These are phyloP conservation scores for Linnemannia schmuckeri DNA, from an alignment of 192 early-diverging fungal genomes.

Conservation along the genomic window DNA sequence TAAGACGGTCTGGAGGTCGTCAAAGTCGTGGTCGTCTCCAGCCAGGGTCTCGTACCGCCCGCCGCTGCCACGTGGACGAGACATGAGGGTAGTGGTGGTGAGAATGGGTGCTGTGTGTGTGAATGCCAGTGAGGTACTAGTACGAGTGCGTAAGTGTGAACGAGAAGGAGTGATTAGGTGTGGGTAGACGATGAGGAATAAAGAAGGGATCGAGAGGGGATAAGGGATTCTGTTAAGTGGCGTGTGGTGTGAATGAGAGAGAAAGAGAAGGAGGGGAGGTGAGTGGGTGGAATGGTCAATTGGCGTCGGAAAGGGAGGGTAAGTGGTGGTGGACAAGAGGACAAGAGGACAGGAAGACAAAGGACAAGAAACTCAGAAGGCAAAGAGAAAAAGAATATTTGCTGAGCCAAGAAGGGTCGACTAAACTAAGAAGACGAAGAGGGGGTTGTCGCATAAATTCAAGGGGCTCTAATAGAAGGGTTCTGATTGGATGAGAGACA, in stretches of 20 bases:
- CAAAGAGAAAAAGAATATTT: not conserved
- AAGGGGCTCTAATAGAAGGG: too few species aligned
- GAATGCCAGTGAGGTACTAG: not conserved
- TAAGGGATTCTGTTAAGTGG: not conserved
- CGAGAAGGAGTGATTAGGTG: not conserved
- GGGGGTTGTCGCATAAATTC: too few species aligned
- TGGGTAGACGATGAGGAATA: too few species aligned
- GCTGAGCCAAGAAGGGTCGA: not conserved
- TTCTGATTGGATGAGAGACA: too few species aligned
- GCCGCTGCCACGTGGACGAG: conserved; percentile 16
- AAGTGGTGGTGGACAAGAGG: not conserved
- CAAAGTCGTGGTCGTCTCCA: conserved; percentile 26
- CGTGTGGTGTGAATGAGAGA: not conserved
- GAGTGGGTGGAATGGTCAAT: too few species aligned
- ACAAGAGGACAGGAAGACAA: not conserved
- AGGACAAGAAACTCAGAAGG: too few species aligned
- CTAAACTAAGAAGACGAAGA: too few species aligned
- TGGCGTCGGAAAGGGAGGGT: too few species aligned
- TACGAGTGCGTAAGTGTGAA: not conserved
- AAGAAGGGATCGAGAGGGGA: not conserved
- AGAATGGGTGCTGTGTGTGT: too few species aligned
- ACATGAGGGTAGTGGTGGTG: not conserved
- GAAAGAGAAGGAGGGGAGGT: not conserved
- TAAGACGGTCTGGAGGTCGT: conserved; percentile 39
- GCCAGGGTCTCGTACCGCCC: conserved; percentile 42